Evolutionary conservation across 495 filamentous ascomycete species (phyloP), one percentile per base, ranked within the genome.

Genomic region (Xylaria sp.): DNA sequence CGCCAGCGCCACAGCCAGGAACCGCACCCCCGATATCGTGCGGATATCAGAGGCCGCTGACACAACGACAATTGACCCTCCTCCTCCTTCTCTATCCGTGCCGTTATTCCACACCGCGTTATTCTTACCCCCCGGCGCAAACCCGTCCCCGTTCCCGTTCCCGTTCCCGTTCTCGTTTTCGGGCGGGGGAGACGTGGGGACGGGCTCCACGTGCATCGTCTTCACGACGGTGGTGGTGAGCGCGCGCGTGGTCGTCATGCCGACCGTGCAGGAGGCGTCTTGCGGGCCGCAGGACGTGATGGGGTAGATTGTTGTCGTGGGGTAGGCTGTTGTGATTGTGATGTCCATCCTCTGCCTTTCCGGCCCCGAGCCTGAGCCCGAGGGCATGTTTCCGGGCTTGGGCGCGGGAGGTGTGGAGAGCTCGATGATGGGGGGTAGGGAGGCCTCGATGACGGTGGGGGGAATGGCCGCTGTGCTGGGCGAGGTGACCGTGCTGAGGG

Each of bases 161-260:
- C n/a, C n/a, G n/a, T n/a, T n/a, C n/a, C n/a, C n/a, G n/a, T n/a
- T n/a, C n/a, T n/a, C n/a, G n/a, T n/a, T n/a, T n/a, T n/a, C n/a
- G 24, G 61, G 14, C 14, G 17, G 50, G 35, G 24, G 50, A 44
- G 40, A 35, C 14, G 52, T 62, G 35, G 40, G 64, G 5, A 67
- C 21, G 6, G 57, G 44, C 2, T 31, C 21, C 26, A 76, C 57
- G 29, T 29, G 40, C 12, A 70, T 21, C 29, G 74, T 76, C 48
- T 67, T 61, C 12, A 61, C 14, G 26, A 72, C 7, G 55, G 74
- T 74, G 6, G 71, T 40, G 3, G 71, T 74, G 6, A 74, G 19
- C 1, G 73, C 66, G 19, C 48, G 43, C 44, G 74, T 76, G 1
- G 69, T 71, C 19, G 69, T 76, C 21, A 40, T 65, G 55, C 69